A percentile compares a stretch with the other conserved stretches of the same genome.
Conservation (phyloP, 2,329 filamentous ascomycete genomes). For the Zasmidium angulare region DNA sequence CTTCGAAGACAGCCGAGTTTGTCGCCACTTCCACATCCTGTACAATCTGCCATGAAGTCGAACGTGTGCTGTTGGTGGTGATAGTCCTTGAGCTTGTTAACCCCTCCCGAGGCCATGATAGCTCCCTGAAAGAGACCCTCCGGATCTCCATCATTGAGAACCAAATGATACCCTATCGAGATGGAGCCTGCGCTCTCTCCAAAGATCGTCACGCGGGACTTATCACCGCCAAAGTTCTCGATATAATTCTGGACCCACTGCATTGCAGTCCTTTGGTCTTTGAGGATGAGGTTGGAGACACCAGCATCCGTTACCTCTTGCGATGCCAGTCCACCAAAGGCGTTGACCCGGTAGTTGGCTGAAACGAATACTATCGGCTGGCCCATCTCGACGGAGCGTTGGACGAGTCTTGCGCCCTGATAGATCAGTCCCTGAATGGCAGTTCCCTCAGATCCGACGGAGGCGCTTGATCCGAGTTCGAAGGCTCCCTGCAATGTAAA, state of each 20-base stretch:
- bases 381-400: conserved; percentile 45
- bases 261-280: conserved; percentile 35
- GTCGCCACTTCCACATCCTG: conserved; percentile 34
- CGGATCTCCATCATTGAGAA: conserved; percentile 67
- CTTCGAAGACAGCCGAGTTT: conserved; percentile 53
- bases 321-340: conserved; percentile 32
- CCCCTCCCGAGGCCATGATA: conserved; percentile 72
- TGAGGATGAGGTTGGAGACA: conserved; percentile 31
- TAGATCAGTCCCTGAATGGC: conserved; percentile 33
- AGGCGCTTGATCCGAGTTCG: conserved; percentile 34
- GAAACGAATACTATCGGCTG: conserved; percentile 64
- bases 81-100: conserved; percentile 38
- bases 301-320: conserved; percentile 33
- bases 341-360: conserved; percentile 44
- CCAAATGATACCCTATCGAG: conserved; percentile 73
- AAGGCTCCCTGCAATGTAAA: conserved; percentile 35
- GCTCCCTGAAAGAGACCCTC: conserved; percentile 65
- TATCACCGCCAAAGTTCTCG: conserved; percentile 25
- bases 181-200: conserved; percentile 48
- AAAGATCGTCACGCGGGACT: conserved; percentile 25
- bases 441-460: conserved; percentile 2
- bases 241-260: conserved; percentile 31
- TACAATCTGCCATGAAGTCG: conserved; percentile 9
- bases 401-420: conserved; percentile 41
- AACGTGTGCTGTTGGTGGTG: conserved; percentile 33